A percentile compares a stretch with the other conserved stretches of the same genome.
Evolutionary conservation across 306 rosid species (phyloP).

Genomic region (Quercus engelmannii): DNA sequence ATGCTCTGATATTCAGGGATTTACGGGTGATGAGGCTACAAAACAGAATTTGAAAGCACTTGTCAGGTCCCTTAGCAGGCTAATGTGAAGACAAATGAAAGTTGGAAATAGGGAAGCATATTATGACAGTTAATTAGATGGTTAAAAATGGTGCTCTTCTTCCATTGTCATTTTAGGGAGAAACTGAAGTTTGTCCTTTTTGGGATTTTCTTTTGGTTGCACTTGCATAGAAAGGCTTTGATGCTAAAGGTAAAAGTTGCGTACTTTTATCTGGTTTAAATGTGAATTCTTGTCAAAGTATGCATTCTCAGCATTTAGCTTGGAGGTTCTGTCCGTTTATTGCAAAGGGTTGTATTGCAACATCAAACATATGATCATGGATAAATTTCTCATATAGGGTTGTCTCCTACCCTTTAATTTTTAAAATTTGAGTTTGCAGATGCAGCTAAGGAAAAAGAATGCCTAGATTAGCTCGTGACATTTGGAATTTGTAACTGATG

Average conservation of each 20-base stretch:
- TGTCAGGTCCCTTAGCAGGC: slow-evolving; percentile 76
- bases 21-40: slow-evolving; percentile 74
- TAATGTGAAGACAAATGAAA: slow-evolving; percentile 36
- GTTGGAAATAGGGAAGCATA: neutral
- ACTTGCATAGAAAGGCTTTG: neutral
- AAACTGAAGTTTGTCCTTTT: neutral
- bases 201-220: neutral
- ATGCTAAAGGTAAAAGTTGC: neutral
- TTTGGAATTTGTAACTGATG: no score
- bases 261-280: neutral
- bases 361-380: neutral
- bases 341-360: neutral
- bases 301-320: neutral
- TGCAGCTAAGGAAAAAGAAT: no score
- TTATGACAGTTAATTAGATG: slow-evolving; percentile 2
- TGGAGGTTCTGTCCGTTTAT: neutral
- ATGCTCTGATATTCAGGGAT: slow-evolving; percentile 65
- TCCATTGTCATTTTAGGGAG: neutral
- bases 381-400: no score
- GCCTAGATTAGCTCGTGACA: no score
- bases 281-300: neutral
- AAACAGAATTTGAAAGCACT: slow-evolving; percentile 64
- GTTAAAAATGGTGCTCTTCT: neutral
- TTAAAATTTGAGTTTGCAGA: no score
- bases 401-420: no score